Evolutionary conservation across 306 rosid genomes (phyloP), one percentile per base, ranked within the genome.

Genomic region (Gastrolobium bilobum): DNA sequence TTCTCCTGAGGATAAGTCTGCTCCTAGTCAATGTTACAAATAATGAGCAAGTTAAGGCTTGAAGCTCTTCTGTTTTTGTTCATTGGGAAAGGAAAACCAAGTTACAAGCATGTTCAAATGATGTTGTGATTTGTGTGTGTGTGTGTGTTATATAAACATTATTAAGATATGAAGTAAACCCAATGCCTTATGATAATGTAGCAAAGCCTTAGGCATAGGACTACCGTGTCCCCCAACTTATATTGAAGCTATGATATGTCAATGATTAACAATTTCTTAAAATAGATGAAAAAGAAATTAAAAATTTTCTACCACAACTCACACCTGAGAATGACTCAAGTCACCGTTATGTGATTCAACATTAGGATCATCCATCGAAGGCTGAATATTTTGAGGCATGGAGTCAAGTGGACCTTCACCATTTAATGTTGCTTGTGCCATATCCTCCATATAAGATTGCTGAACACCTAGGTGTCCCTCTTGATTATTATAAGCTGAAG

Each of bases 301-400:
- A 43, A 0, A 20, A 50, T n/a, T 64, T 62, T 14, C 48, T 42
- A 60, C 26, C n/a, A 31, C 58, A 57, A 73, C n/a, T 75, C 84
- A 51, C 38, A 89, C 90, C 91, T 86, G 84, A 14, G 74, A 82
- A 44, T 74, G 68, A 42, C 65, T 73, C 35, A 66, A 68, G 75
- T 61, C 73, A 51, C 6, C 29, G 4, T 76, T 81, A 59, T 79
- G 79, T 61, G 59, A 37, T 86, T 78, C 74, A 62, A 66, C 11
- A 38, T 54, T 34, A 68, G 78, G 15, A 74, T 70, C 42, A 65
- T 67, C 61, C 53, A 60, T 37, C 10, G 51, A 38, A 63, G 31
- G 69, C 2, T 65, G 76, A 64, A 54, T 56, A 64, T 43, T 15
- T 20, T 68, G 62, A 58, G 76, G 59, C 63, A 46, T 6, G 43